These are phyloP conservation scores for Oxytropis ochrocephala DNA, from an alignment of 306 rosid genomes.

Conservation along the genomic window DNA sequence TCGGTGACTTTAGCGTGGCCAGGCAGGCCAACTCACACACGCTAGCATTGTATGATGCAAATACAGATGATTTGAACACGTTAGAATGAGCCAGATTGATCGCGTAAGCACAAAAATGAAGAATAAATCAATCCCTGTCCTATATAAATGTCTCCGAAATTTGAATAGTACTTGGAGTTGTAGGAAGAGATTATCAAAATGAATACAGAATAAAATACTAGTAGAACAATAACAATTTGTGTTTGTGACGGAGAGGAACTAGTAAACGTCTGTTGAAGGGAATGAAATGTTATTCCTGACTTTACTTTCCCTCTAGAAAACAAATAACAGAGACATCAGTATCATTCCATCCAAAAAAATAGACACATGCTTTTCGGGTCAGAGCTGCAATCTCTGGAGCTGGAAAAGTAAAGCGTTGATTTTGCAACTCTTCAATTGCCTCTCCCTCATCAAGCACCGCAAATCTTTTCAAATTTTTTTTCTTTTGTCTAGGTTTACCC, in stretches of 20 bases:
- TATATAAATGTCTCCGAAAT: background rate
- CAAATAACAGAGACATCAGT: background rate
- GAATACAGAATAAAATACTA: background rate
- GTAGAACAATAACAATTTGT: background rate
- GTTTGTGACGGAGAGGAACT: background rate
- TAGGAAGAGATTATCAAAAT: background rate
- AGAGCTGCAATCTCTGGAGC: background rate
- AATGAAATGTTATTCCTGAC: background rate
- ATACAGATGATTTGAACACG: background rate
- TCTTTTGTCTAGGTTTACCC: too few species aligned
- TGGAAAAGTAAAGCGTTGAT: background rate
- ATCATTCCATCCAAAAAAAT: background rate
- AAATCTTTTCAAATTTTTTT: too few species aligned
- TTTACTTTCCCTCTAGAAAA: background rate
- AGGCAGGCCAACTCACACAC: background rate
- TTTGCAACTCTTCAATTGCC: background rate
- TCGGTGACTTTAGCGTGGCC: background rate
- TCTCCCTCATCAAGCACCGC: background rate
- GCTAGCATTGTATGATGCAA: too few species aligned
- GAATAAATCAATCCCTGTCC: background rate
- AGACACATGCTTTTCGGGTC: background rate
- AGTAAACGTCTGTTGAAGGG: background rate
- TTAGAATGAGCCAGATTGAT: background rate
- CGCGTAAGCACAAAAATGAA: too few species aligned
- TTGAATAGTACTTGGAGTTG: background rate